Evolutionary conservation across 2,329 filamentous ascomycete genomes (phyloP), one percentile per base, ranked within the genome.

Genomic region (Trichoderma breve): DNA sequence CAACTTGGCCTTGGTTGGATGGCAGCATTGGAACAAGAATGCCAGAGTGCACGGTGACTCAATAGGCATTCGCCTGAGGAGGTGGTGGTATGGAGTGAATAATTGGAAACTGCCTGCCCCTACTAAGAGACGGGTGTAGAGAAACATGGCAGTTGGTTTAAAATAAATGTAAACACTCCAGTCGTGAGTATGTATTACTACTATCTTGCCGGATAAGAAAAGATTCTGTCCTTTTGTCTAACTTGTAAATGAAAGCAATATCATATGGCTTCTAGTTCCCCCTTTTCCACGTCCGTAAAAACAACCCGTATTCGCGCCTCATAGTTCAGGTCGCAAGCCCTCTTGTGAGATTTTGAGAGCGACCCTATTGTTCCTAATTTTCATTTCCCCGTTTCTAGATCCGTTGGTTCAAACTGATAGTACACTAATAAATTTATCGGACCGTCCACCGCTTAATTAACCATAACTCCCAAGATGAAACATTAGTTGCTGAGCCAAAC

Each of bases 31-130:
- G 93, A 98, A 98, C 81, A 87, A 88, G 73, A 92, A 88, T 72
- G 91, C 93, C 15, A 90, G 91, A 78, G 86, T 97, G 75, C 90
- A 90, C 74, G 96, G 96, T 9, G 90, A 89, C 76, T 91, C 90
- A 30, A 84, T 93, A 18, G 96, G 96, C 26, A 93, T 93, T 7
- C 89, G 88, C 75, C 83, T 96, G 63, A 87, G 96, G 76, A 87
- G 94, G 75, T 98, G 95, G 96, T 99, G 96, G 95, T 98, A 94
- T 84, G 89, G 88, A 26, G 93, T 97, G 21, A 98, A 98, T 79
- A 94, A 97, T 78, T 98, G 96, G 96, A 86, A 87, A 63, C 82
- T 95, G 71, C 91, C 92, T 78, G 82, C 30, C 30, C 30, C 30
- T 14, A 60, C 70, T 74, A 82, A 65, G 74, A 76, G 74, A 64